Conservation (phyloP, 2,329 filamentous ascomycete species). For the Ilyonectria mors-panacis region DNA sequence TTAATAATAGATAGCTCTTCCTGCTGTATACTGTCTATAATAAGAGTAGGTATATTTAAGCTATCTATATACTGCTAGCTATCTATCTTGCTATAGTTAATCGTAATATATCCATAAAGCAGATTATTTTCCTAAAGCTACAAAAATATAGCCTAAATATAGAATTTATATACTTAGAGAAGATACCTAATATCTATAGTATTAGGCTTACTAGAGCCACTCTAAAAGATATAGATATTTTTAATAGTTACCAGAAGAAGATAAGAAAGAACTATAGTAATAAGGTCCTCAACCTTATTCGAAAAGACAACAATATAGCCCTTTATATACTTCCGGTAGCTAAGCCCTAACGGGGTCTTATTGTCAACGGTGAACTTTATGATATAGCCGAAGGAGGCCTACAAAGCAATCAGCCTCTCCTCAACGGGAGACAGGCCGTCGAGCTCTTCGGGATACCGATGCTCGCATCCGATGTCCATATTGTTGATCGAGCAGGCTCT, state of each 20-base stretch:
- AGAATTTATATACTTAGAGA: conserved; percentile 15
- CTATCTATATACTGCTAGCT: conserved; percentile 11
- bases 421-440: conserved; percentile 29
- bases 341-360: conserved; percentile 5
- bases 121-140: conserved; percentile 17
- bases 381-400: conserved; percentile 24
- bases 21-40: conserved; percentile 8
- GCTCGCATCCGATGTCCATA: conserved; percentile 4
- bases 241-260: not conserved
- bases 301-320: conserved; percentile 26
- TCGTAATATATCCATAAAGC: conserved; percentile 4
- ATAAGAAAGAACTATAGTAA: conserved; percentile 14
- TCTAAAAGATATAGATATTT: conserved; percentile 25
- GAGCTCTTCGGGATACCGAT: not conserved
- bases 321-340: conserved; percentile 24
- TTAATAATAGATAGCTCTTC: conserved; percentile 2
- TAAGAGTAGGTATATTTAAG: not conserved
- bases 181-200: not conserved
- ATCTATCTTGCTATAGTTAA: conserved; percentile 4
- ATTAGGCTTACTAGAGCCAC: conserved; percentile 1
- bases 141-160: not conserved
- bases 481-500: not conserved
- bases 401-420: conserved; percentile 15
- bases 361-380: conserved; percentile 27
- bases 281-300: conserved; percentile 26